Evolutionary conservation across 2,329 filamentous ascomycete genomes (phyloP).

Genomic region (Pseudogymnoascus verrucosus): DNA sequence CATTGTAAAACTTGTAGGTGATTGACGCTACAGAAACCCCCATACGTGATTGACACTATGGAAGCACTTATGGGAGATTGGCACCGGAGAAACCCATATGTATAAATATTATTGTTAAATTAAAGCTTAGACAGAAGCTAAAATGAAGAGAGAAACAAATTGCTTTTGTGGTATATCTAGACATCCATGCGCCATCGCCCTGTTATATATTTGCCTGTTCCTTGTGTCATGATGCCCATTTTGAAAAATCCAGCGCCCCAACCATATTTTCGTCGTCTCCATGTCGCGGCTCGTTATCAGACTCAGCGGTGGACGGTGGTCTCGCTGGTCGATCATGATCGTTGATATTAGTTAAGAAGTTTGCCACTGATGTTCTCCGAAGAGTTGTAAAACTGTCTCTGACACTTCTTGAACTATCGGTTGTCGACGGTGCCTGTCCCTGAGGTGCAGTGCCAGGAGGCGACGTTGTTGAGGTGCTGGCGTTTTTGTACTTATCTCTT

Average conservation of each 20-base stretch:
- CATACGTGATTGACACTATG: too few relatives aligned
- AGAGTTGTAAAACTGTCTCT: conserved; percentile 55
- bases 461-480: conserved; percentile 18
- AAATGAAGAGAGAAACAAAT: conserved; percentile 2
- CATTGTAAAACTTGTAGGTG: too few relatives aligned
- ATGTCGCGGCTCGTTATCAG: conserved; percentile 34
- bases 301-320: conserved; percentile 48
- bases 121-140: neutral
- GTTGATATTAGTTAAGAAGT: conserved; percentile 51
- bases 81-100: neutral
- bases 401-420: conserved; percentile 35
- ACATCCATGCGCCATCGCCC: conserved; percentile 1
- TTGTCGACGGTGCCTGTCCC: conserved; percentile 15
- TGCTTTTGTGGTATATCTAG: conserved; percentile 10
- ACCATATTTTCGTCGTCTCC: conserved; percentile 25
- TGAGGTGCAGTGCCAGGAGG: conserved; percentile 14
- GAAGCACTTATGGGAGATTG: too few relatives aligned
- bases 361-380: conserved; percentile 55
- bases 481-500: conserved; percentile 54
- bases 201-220: neutral
- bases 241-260: conserved; percentile 28
- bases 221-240: conserved; percentile 22
- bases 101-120: conserved; percentile 4
- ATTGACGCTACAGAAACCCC: too few relatives aligned
- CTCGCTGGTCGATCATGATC: conserved; percentile 51